Conservation (phyloP, 208 protist genomes). For the Naegleria lovaniensis region DNA sequence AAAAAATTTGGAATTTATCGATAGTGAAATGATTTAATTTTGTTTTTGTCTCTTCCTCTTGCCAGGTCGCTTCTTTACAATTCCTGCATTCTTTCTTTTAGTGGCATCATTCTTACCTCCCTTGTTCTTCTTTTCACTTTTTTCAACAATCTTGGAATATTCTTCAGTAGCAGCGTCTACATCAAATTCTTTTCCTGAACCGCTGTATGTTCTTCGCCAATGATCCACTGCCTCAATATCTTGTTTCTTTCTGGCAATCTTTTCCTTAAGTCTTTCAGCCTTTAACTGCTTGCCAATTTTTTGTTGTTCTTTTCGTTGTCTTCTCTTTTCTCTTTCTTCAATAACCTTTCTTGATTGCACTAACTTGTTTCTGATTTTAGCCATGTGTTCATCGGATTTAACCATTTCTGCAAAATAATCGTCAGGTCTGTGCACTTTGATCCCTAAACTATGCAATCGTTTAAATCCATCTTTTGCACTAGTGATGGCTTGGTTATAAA, state of each 20-base stretch:
- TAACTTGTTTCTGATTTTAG: constrained; percentile 61
- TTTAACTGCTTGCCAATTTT: constrained; percentile 19
- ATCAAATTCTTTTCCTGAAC: constrained; percentile 3
- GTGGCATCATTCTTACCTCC: not conserved
- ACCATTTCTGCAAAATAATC: constrained; percentile 94
- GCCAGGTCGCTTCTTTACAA: not conserved
- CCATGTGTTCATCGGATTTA: constrained; percentile 89
- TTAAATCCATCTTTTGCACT: constrained; percentile 63
- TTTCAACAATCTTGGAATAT: not conserved
- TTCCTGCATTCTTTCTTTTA: not conserved
- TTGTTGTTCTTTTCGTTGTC: not conserved
- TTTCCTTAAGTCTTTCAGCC: not conserved
- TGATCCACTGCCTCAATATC: not conserved
- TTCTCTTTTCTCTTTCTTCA: not conserved
- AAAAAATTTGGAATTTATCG: too few species aligned
- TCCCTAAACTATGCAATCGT: constrained; percentile 61
- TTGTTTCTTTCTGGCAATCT: not conserved
- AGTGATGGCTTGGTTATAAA: constrained; percentile 67
- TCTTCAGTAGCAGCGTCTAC: not conserved
- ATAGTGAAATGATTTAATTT: not conserved
- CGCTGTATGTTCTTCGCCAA: not conserved
- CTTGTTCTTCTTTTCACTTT: not conserved
- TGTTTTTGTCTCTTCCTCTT: not conserved
- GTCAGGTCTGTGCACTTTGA: constrained; percentile 72
- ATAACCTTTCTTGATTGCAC: not conserved